phyloP scores from a whole-genome alignment of 1,284 basidiomycete genomes.

The Leccinum laetum region DNA sequence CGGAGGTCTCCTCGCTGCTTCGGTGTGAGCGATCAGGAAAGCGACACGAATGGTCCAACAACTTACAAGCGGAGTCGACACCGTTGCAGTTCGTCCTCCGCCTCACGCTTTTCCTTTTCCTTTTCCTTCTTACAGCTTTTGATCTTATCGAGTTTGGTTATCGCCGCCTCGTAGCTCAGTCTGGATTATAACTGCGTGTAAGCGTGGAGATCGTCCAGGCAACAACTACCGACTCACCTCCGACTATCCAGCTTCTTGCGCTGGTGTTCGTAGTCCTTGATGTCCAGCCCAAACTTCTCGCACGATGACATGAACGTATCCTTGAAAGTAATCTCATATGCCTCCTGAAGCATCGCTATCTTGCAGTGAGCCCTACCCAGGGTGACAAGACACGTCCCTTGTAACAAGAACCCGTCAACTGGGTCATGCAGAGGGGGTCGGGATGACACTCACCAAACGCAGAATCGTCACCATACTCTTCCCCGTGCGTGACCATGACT shows the following conservation, averaged over 20 bases:
- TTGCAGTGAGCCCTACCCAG: slow-evolving; percentile 82
- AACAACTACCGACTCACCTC: slow-evolving; percentile 43
- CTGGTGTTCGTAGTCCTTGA: slow-evolving; percentile 70
- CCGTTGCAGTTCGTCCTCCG: slow-evolving; percentile 75
- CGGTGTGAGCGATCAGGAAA: slow-evolving; percentile 4
- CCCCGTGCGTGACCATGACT: slow-evolving; percentile 85
- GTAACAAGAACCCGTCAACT: not conserved
- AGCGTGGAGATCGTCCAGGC: not conserved
- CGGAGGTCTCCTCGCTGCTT: slow-evolving; percentile 75
- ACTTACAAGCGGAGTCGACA: slow-evolving; percentile 75
- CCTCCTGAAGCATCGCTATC: slow-evolving; percentile 79
- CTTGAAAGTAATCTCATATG: slow-evolving; percentile 67
- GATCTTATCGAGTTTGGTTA: slow-evolving; percentile 63
- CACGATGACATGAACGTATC: slow-evolving; percentile 73
- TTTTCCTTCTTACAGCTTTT: slow-evolving; percentile 68
- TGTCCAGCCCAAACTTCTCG: slow-evolving; percentile 58
- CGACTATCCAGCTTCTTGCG: slow-evolving; percentile 82
- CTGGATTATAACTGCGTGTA: slow-evolving; percentile 36
- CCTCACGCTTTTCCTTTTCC: slow-evolving; percentile 67
- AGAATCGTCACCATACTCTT: slow-evolving; percentile 75
- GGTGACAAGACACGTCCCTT: slow-evolving; percentile 69
- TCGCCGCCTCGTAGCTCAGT: slow-evolving; percentile 74
- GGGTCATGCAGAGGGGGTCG: not conserved
- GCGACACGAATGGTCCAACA: slow-evolving; percentile 28
- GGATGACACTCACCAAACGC: slow-evolving; percentile 54